Base-by-base conservation (phyloP, 2,329 filamentous ascomycete genomes). In the Colletotrichum sp. region DNA sequence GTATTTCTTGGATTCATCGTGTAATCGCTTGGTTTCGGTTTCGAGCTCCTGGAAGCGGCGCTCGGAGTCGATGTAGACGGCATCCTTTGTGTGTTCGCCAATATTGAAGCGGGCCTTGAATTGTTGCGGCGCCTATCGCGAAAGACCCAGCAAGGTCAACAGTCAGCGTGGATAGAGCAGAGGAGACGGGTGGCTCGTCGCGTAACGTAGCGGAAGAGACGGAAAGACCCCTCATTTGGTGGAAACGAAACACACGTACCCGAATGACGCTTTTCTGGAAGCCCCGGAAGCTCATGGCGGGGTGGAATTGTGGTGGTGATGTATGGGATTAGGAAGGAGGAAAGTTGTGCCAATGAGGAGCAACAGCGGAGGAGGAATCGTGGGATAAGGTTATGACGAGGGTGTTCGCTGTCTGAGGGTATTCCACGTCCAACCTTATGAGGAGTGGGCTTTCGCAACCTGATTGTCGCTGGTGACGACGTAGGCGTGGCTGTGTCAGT, bases 1-100 rank as follows among this genome's bases (percentile, higher is more conserved):
- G 86, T 99, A 99, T 87, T 98, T 98, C 85, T 96, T 94, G 72
- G 95, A 98, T 86, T 99, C 96, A 88, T 98, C 95, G 86, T 99
- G 96, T 34, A 98, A 93, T 85, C 94, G 96, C 90, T 98, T 99
- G 43, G 97, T 99, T 88, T 99, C 96, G 79, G 89, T 94, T 86
- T 99, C 97, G 78, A 99, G 91, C 87, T 99, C 97, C 79, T 95
- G 90, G 84, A 99, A 99, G 65, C 97, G 93, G 77, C 96, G 93
- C 84, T 99, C 97, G 78, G 97, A 95, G 85, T 99, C 97, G 78
- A 95, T 93, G 85, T 98, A 99, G 82, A 99, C 94, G 64, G 95
- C 90, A 88, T 99, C 97, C 84, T 99, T 98, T 80, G 96, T 98
- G 84, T 96, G 92, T 81, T 99, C 97, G 84, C 97, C 97, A 80